Base-by-base conservation (phyloP, 2,329 filamentous ascomycete species). In the Penicillium expansum region DNA sequence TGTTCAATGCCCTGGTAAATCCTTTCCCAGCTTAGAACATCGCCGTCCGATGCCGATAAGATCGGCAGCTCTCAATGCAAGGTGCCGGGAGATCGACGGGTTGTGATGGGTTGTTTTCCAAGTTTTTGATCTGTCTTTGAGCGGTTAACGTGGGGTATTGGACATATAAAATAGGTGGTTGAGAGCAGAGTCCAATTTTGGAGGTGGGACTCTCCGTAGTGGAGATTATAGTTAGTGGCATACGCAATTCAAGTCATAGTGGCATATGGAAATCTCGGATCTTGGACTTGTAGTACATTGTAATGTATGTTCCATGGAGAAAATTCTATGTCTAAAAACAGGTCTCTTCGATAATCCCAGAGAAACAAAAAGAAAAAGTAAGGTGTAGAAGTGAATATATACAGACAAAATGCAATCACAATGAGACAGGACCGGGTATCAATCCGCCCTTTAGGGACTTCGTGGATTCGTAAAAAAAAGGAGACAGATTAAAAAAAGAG, bases 51-150 rank as follows among this genome's bases (percentile, higher is more conserved):
- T 49, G 11, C 18, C 33, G 48, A 48, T 32, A 53, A 37, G 57
- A 65, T 63, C 57, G 48, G 38, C 61, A 27, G 52, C 37, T 39
- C 48, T 55, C 55, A 50, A 63, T 58, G 62, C 57, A 65, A 64
- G 52, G 37, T 48, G 52, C 27, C 62, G 62, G 61, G 62, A 65
- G 62, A 65, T 65, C 62, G 37, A 56, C 59, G 51, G 48, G 48
- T 29, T 53, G 13, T 13, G 48, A 22, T 29, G 13, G 8, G 22
- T 22, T 16, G 13, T 11, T 22, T 33, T n/a, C 5, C 18, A 33
- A 10, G 43, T 6, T 37, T 37, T 38, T n/a, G 24, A 52, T 37
- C 55, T 45, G 43, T 37, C 48, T 37, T 48, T 45, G 18, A 44
- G 33, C 14, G 27, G 33, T 47, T 41, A 30, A 22, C 24, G 14